These are phyloP conservation scores for Aureobasidium mangrovei DNA, from an alignment of 2,329 filamentous ascomycete genomes.

Conservation along the genomic window DNA sequence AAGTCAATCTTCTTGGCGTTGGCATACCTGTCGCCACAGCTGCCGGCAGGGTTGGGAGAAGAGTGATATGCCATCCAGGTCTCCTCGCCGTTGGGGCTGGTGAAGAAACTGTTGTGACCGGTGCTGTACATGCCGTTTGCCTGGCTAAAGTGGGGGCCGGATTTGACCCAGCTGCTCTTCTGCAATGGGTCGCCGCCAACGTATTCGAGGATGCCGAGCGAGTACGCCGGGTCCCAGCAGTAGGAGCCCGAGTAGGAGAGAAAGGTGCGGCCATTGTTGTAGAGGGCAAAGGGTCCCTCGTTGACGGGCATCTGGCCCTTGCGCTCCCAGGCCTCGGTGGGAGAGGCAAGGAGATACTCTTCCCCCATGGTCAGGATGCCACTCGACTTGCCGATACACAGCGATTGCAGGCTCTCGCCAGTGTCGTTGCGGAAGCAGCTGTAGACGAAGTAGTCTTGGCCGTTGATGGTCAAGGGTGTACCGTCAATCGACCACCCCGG, in stretches of 20 bases:
- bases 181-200: slow-evolving; percentile 42
- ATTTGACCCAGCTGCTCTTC: slow-evolving; percentile 44
- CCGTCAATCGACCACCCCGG: slow-evolving; percentile 47
- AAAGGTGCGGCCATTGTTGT: slow-evolving; percentile 45
- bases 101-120: slow-evolving; percentile 52
- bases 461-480: slow-evolving; percentile 41
- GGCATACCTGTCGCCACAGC: slow-evolving; percentile 48
- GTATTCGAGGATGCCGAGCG: slow-evolving; percentile 46
- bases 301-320: slow-evolving; percentile 42
- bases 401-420: slow-evolving; percentile 33
- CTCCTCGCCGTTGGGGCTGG: slow-evolving; percentile 45
- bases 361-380: slow-evolving; percentile 38
- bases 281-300: slow-evolving; percentile 47
- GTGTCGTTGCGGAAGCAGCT: slow-evolving; percentile 38
- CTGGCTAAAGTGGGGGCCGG: slow-evolving; percentile 42
- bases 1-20: slow-evolving; percentile 45
- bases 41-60: slow-evolving; percentile 40
- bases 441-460: slow-evolving; percentile 46
- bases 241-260: slow-evolving; percentile 47
- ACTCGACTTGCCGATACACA: slow-evolving; percentile 34
- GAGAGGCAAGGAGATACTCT: slow-evolving; percentile 43
- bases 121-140: slow-evolving; percentile 51
- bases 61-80: slow-evolving; percentile 51
- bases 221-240: slow-evolving; percentile 49
- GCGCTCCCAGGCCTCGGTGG: slow-evolving; percentile 44